phyloP scores from a whole-genome alignment of 2,329 filamentous ascomycete species.

The Myriosclerotinia curreyana region DNA sequence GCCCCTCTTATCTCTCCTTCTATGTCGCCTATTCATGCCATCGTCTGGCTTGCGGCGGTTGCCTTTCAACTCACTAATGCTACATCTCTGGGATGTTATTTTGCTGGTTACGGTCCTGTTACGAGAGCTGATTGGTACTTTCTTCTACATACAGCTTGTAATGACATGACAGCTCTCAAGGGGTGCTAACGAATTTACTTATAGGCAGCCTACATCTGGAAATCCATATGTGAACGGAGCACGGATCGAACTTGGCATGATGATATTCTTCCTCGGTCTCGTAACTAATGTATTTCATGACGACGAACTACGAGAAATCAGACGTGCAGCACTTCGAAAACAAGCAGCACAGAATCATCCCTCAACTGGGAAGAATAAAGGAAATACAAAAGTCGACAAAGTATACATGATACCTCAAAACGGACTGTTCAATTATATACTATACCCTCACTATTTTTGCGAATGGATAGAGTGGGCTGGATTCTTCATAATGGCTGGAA shows the following conservation, averaged over 20 bases:
- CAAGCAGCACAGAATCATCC: slow-evolving; percentile 47
- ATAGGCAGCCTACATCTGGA: slow-evolving; percentile 27
- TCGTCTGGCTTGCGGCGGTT: slow-evolving; percentile 63
- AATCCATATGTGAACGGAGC: slow-evolving; percentile 40
- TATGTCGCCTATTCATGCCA: slow-evolving; percentile 83
- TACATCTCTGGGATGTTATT: slow-evolving; percentile 72
- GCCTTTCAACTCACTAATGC: slow-evolving; percentile 80
- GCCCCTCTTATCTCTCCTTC: slow-evolving; percentile 80
- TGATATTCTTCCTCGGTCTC: slow-evolving; percentile 74
- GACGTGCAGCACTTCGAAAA: slow-evolving; percentile 62
- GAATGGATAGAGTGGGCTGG: slow-evolving; percentile 97
- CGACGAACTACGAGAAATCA: slow-evolving; percentile 82
- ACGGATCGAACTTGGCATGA: slow-evolving; percentile 60
- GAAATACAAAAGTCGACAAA: slow-evolving; percentile 58
- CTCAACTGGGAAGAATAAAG: slow-evolving; percentile 23
- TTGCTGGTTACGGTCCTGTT: slow-evolving; percentile 74
- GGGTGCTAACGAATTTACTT: not conserved
- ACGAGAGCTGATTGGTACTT: slow-evolving; percentile 52
- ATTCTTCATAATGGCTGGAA: slow-evolving; percentile 74
- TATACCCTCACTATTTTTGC: slow-evolving; percentile 92
- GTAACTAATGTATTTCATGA: slow-evolving; percentile 84
- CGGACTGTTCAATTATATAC: slow-evolving; percentile 75
- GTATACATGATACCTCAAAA: slow-evolving; percentile 83
- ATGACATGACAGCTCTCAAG: not conserved
- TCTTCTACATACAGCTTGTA: not conserved